Percentiles rank a stretch among this genome's conserved stretches.
These are phyloP conservation scores for Rhytidhysteron rufulum DNA, from an alignment of 2,329 filamentous ascomycete genomes.

Conservation along the genomic window DNA sequence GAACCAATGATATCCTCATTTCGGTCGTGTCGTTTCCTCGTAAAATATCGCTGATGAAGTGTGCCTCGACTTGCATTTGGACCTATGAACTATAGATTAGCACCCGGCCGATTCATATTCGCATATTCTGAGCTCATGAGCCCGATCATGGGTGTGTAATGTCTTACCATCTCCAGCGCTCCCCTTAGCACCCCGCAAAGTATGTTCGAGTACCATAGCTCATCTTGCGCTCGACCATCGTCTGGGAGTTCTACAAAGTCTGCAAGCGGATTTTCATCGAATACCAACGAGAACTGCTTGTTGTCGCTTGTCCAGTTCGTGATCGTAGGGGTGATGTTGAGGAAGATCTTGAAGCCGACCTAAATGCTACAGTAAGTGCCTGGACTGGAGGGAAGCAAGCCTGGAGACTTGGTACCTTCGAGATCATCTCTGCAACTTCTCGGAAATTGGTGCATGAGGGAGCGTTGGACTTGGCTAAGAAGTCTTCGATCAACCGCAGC, in stretches of 20 bases:
- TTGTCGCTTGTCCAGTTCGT: slow-evolving; percentile 95
- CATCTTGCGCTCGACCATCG: slow-evolving; percentile 90
- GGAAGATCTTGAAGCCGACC: slow-evolving; percentile 98
- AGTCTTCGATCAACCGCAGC: slow-evolving; percentile 92
- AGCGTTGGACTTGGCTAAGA: slow-evolving; percentile 89
- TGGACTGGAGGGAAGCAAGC: not conserved
- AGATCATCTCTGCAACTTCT: slow-evolving; percentile 95
- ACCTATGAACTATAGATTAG: slow-evolving; percentile 48
- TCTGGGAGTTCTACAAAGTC: slow-evolving; percentile 98
- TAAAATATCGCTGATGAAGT: slow-evolving; percentile 91
- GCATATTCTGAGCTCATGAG: too few relatives aligned
- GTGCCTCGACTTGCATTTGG: slow-evolving; percentile 97
- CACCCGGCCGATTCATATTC: too few relatives aligned
- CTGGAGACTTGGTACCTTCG: slow-evolving; percentile 59
- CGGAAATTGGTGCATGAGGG: slow-evolving; percentile 88
- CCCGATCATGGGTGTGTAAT: not conserved
- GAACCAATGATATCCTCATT: slow-evolving; percentile 87
- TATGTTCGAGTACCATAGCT: slow-evolving; percentile 98
- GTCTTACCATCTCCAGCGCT: slow-evolving; percentile 82
- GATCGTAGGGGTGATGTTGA: slow-evolving; percentile 90
- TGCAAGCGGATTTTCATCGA: slow-evolving; percentile 94
- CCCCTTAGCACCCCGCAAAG: slow-evolving; percentile 89
- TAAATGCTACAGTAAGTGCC: too few relatives aligned
- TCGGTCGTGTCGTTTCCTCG: slow-evolving; percentile 94
- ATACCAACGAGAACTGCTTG: slow-evolving; percentile 93